Conservation (phyloP, 176 grass and related monocot species). For the Pharus latifolius region DNA sequence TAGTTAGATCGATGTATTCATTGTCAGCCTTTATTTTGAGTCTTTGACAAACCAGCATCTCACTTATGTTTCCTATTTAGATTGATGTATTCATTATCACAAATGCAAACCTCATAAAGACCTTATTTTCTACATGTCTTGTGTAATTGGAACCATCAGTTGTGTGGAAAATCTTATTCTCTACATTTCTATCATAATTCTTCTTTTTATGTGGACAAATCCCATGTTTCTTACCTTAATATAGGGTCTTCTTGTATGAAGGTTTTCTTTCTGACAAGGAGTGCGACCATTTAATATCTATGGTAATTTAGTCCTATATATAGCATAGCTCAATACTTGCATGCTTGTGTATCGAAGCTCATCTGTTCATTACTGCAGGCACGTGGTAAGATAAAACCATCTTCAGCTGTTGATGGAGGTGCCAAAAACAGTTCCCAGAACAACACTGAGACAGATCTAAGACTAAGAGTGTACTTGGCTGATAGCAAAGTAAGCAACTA, state of each 20-base stretch:
- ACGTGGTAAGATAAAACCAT: conserved; percentile 28
- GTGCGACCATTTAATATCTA: conserved; percentile 59
- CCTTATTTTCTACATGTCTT: neutral
- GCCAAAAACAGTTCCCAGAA: conserved; percentile 25
- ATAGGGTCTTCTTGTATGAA: conserved; percentile 95
- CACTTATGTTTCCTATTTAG: neutral
- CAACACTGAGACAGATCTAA: conserved; percentile 2
- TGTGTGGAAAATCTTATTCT: neutral
- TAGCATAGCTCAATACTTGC: conserved; percentile 3
- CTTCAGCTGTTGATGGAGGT: conserved; percentile 22
- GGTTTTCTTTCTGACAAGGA: conserved; percentile 77
- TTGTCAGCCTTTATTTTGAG: too few relatives aligned
- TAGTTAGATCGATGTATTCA: neutral
- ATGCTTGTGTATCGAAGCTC: neutral
- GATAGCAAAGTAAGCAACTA: conserved; percentile 40
- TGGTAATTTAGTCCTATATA: conserved; percentile 40
- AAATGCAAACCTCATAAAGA: neutral
- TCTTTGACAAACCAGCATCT: neutral
- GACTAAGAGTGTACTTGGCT: conserved; percentile 21
- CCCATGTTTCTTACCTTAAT: conserved; percentile 46
- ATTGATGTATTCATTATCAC: neutral
- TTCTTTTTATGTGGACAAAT: conserved; percentile 31
- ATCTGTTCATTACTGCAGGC: conserved; percentile 38
- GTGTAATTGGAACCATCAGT: neutral
- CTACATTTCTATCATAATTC: neutral